Evolutionary conservation across 73 alveolate species (phyloP).

Genomic region (Urostyla sp.): DNA sequence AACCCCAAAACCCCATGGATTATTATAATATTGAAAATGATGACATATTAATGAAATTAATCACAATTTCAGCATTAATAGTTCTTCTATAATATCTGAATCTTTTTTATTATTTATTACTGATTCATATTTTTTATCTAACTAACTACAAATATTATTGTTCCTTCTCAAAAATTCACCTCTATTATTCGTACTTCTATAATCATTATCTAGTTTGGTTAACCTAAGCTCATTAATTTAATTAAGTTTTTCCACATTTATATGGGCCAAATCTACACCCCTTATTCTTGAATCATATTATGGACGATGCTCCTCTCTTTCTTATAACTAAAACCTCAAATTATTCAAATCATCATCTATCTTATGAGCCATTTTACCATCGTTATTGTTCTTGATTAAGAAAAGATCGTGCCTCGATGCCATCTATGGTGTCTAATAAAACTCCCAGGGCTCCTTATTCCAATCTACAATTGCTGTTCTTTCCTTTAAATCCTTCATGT

Average conservation of each 20-base stretch:
- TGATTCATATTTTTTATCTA: too few relatives aligned
- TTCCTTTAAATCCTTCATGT: background rate
- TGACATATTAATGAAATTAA: too few relatives aligned
- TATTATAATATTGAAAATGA: too few relatives aligned
- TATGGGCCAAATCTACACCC: slow-evolving; percentile 15
- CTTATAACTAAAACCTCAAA: slow-evolving; percentile 11
- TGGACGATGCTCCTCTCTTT: slow-evolving; percentile 33
- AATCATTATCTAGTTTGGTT: slow-evolving; percentile 6
- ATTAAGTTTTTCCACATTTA: slow-evolving; percentile 25
- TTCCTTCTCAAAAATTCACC: too few relatives aligned
- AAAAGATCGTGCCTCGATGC: slow-evolving; percentile 24
- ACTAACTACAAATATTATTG: too few relatives aligned
- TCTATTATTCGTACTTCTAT: background rate
- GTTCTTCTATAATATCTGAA: background rate
- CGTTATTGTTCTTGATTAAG: slow-evolving; percentile 10
- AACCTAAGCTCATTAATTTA: slow-evolving; percentile 18
- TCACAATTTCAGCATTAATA: background rate
- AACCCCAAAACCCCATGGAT: too few relatives aligned
- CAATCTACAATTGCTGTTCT: slow-evolving; percentile 24
- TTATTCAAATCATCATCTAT: slow-evolving; percentile 13
- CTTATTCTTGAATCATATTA: slow-evolving; percentile 14
- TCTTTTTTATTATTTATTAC: background rate
- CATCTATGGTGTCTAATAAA: slow-evolving; percentile 30
- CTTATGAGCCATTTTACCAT: slow-evolving; percentile 12
- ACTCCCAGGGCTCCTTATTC: slow-evolving; percentile 32